Evolutionary conservation across 306 rosid species (phyloP).

Genomic region (Lathyrus sativus): DNA sequence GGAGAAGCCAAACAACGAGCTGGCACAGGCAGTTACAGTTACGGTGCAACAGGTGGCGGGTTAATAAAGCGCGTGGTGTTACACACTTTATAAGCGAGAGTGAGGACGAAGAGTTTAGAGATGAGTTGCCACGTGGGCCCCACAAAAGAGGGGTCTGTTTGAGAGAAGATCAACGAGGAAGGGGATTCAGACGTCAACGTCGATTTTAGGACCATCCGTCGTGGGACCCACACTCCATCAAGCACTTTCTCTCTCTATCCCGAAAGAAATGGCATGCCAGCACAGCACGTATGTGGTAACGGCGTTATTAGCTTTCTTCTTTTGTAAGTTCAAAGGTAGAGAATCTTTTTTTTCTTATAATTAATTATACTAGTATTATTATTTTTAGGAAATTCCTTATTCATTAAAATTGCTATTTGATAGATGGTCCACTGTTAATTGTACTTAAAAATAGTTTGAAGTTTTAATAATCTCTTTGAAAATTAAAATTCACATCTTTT

Average conservation of each 20-base stretch:
- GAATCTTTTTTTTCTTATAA: background rate
- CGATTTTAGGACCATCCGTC: slow-evolving; percentile 55
- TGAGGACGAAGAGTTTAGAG: background rate
- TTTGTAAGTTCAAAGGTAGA: background rate
- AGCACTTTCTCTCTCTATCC: background rate
- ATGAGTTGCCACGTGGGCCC: slow-evolving; percentile 25
- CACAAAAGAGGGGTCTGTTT: slow-evolving; percentile 31
- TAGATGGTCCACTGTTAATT: too few species aligned
- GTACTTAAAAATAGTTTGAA: too few species aligned
- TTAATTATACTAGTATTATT: too few species aligned
- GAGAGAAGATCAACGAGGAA: slow-evolving; percentile 47
- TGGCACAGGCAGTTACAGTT: slow-evolving; percentile 8
- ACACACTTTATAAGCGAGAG: background rate
- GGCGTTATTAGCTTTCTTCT: slow-evolving; percentile 17
- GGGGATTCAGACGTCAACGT: slow-evolving; percentile 59
- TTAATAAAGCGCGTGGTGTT: background rate
- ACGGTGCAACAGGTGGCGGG: background rate
- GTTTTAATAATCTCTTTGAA: too few species aligned
- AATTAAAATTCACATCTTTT: too few species aligned
- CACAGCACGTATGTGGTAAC: slow-evolving; percentile 30
- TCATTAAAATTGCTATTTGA: too few species aligned
- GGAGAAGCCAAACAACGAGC: background rate
- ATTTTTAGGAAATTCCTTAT: too few species aligned
- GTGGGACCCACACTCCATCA: slow-evolving; percentile 48
- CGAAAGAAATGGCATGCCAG: slow-evolving; percentile 28